Percentiles rank a stretch among this genome's conserved stretches.
These are phyloP conservation scores for Eucalyptus decipiens DNA, from an alignment of 345 rosid species.

Conservation along the genomic window DNA sequence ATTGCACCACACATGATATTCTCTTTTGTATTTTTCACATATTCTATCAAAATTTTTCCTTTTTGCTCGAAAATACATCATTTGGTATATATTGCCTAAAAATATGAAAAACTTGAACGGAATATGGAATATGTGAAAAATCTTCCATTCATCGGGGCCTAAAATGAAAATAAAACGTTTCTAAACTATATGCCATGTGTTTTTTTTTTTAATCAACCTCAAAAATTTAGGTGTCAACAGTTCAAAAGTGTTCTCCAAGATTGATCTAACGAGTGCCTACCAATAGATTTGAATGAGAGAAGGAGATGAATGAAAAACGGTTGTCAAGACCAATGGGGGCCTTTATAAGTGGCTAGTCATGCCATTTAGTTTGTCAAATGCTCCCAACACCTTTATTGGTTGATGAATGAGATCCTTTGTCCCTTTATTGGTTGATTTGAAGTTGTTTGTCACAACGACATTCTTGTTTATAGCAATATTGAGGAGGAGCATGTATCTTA, in stretches of 20 bases:
- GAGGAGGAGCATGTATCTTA: background rate
- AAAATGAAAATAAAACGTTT: too few species aligned
- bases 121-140: too few species aligned
- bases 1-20: too few species aligned
- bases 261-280: background rate
- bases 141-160: too few species aligned
- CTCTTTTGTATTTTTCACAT: too few species aligned
- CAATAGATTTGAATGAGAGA: background rate
- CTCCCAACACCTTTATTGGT: background rate
- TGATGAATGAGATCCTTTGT: background rate
- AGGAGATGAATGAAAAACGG: background rate
- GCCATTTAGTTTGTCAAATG: background rate
- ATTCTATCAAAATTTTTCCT: too few species aligned
- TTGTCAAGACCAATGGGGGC: background rate
- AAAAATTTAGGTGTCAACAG: too few species aligned
- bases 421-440: background rate
- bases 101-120: too few species aligned
- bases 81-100: too few species aligned
- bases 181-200: too few species aligned
- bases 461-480: background rate
- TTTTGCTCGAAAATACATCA: too few species aligned
- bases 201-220: too few species aligned
- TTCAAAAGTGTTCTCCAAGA: background rate
- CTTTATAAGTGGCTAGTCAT: background rate
- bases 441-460: background rate